A percentile compares a stretch with the other conserved stretches of the same genome.
phyloP scores from a whole-genome alignment of 305 asterid species.

The Solanum hybrid region DNA sequence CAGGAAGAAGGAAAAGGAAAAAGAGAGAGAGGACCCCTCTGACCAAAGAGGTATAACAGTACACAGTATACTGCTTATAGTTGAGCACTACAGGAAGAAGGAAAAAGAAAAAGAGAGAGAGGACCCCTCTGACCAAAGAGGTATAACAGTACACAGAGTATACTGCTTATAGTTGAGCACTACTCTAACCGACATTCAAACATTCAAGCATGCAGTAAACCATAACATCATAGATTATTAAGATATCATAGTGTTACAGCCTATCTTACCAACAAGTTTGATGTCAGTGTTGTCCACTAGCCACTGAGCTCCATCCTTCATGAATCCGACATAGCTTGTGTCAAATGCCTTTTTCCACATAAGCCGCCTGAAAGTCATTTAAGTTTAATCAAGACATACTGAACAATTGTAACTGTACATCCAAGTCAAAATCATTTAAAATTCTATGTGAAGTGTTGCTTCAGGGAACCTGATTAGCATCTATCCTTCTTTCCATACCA shows the following conservation, averaged over 20 bases:
- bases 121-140: neutral
- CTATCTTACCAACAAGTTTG: slow-evolving; percentile 79
- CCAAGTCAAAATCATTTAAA: neutral
- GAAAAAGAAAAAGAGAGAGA: neutral
- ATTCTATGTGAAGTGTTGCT: neutral
- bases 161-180: neutral
- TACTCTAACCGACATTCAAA: neutral
- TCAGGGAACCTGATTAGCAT: neutral
- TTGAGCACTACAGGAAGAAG: neutral
- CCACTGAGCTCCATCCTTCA: slow-evolving; percentile 96
- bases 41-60: neutral
- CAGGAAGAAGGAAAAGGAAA: neutral
- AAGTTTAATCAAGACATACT: neutral
- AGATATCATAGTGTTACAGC: neutral
- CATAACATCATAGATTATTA: neutral
- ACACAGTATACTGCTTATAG: neutral
- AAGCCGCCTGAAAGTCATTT: slow-evolving; percentile 50
- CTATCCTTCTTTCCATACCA: neutral
- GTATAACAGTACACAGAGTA: neutral
- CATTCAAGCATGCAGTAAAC: neutral
- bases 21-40: neutral
- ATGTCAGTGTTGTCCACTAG: slow-evolving; percentile 89
- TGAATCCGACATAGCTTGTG: slow-evolving; percentile 88
- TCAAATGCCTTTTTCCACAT: slow-evolving; percentile 81
- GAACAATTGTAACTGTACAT: neutral